phyloP scores from a whole-genome alignment of 139 green algal species.

The Trebouxia sp. region DNA sequence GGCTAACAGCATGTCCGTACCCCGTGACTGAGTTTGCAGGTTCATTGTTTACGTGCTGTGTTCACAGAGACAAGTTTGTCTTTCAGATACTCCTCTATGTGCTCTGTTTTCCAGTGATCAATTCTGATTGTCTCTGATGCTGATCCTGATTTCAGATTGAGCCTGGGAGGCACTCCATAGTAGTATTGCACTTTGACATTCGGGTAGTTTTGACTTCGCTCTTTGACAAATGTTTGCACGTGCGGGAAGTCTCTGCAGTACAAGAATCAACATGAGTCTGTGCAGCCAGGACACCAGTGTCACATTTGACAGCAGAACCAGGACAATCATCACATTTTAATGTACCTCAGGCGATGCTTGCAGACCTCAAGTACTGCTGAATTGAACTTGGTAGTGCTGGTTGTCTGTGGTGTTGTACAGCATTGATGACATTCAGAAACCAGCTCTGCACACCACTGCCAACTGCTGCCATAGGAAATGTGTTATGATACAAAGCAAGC shows the following conservation, averaged over 20 bases:
- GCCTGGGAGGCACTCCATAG: constrained; percentile 22
- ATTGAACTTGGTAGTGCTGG: not conserved
- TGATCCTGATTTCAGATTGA: constrained; percentile 19
- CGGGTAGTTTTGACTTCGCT: not conserved
- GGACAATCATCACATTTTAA: not conserved
- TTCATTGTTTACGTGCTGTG: not conserved
- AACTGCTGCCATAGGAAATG: not conserved
- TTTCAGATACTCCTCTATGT: constrained; percentile 32
- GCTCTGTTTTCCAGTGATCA: constrained; percentile 33
- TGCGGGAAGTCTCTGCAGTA: constrained; percentile 34
- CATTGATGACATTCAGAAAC: constrained; percentile 29
- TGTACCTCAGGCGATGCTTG: constrained; percentile 27
- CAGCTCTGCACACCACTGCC: constrained; percentile 2
- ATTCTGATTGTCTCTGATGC: constrained; percentile 29
- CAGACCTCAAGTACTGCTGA: constrained; percentile 32
- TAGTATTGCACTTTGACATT: constrained; percentile 14
- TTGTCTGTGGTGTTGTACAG: not conserved
- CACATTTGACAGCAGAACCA: not conserved
- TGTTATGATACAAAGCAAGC: not conserved
- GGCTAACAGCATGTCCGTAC: not conserved
- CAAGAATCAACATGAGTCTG: not conserved
- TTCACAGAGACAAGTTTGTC: constrained; percentile 6
- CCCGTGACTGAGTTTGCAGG: not conserved
- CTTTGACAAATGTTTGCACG: constrained; percentile 25
- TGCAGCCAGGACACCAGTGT: not conserved